A percentile compares a stretch with the other conserved stretches of the same genome.
Evolutionary conservation across 306 rosid species (phyloP).

Genomic region (Luffa aegyptiaca): DNA sequence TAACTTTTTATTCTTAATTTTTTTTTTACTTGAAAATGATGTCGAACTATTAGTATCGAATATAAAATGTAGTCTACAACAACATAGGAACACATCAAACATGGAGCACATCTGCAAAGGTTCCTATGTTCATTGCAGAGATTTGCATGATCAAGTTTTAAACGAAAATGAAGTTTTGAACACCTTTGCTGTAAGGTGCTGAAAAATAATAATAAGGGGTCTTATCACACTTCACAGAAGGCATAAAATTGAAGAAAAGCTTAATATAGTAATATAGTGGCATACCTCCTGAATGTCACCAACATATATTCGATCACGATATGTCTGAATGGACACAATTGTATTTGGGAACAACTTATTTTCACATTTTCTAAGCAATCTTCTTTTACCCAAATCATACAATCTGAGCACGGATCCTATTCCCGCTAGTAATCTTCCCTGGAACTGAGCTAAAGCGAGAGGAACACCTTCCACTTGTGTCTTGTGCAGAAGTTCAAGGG

Average conservation of each 20-base stretch:
- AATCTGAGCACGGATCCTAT: slow-evolving; percentile 79
- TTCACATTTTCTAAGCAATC: slow-evolving; percentile 83
- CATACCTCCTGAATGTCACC: slow-evolving; percentile 97
- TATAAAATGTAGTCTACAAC: background rate
- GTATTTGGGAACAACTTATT: slow-evolving; percentile 87
- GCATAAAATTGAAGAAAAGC: slow-evolving; percentile 1
- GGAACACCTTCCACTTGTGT: slow-evolving; percentile 97
- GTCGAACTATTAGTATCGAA: background rate
- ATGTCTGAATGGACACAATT: slow-evolving; percentile 71
- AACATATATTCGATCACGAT: slow-evolving; percentile 84
- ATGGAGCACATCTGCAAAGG: background rate
- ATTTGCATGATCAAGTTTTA: background rate
- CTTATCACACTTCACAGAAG: background rate
- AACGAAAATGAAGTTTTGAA: background rate
- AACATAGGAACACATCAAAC: background rate
- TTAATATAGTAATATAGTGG: background rate
- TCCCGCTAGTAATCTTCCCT: slow-evolving; percentile 95
- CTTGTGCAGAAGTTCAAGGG: slow-evolving; percentile 89
- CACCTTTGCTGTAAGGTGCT: background rate
- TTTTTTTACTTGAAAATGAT: background rate
- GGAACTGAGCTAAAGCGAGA: slow-evolving; percentile 84
- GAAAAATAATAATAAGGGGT: background rate
- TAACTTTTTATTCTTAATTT: background rate
- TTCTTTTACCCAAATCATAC: slow-evolving; percentile 87
- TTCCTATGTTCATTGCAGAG: background rate